Percentiles rank a stretch among this genome's conserved stretches.
Conservation (phyloP, 73 alveolate species). For the Uronychia binucleata region DNA sequence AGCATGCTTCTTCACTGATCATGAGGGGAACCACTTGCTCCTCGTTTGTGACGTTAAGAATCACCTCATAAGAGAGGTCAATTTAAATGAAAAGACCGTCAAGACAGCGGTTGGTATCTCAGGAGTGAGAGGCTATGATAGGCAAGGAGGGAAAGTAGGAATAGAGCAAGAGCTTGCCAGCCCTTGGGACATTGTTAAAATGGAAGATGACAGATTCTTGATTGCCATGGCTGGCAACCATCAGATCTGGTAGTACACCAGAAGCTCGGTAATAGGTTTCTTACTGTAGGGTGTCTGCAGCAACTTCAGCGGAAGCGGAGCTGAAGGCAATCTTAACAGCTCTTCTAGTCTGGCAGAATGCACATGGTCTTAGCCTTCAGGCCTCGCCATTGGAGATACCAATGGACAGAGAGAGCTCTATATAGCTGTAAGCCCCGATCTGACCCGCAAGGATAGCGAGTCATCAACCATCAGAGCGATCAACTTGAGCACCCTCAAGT, state of each 20-base stretch:
- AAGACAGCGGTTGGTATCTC: constrained; percentile 28
- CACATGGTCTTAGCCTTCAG: constrained; percentile 58
- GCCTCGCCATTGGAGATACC: constrained; percentile 29
- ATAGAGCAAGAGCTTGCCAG: constrained; percentile 28
- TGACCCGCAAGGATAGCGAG: constrained; percentile 46
- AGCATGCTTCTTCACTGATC: constrained; percentile 8
- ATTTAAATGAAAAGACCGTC: constrained; percentile 27
- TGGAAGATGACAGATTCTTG: constrained; percentile 26
- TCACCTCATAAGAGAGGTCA: constrained; percentile 40
- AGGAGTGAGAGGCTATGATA: constrained; percentile 41
- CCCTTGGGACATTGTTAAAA: constrained; percentile 51
- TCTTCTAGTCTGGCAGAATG: constrained; percentile 3
- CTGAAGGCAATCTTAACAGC: constrained; percentile 42
- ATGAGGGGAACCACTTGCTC: constrained; percentile 30
- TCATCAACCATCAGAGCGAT: constrained; percentile 49
- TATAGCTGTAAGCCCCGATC: no score
- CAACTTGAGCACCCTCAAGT: constrained; percentile 15
- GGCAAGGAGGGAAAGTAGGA: constrained; percentile 41
- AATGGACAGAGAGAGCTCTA: constrained; percentile 32
- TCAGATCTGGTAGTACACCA: constrained; percentile 27
- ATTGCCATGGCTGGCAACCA: constrained; percentile 51
- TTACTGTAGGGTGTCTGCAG: constrained; percentile 20
- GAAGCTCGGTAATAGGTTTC: not conserved
- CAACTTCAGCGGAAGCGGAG: constrained; percentile 49
- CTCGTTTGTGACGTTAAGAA: constrained; percentile 52